Evolutionary conservation across 371 early-diverging fungal genomes (phyloP).

Genomic region (Circinella minor): DNA sequence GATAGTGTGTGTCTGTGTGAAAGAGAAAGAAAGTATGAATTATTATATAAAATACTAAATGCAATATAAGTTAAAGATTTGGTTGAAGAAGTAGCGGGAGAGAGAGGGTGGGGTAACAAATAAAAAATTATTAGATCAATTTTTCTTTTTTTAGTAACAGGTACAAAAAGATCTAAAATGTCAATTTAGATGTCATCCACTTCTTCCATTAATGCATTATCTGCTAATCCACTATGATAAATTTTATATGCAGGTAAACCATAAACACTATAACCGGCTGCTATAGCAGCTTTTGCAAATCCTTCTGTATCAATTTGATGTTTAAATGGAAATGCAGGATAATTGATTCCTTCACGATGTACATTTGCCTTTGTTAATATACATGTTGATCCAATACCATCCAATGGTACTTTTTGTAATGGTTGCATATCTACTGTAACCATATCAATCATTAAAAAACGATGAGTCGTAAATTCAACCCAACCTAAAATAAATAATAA

Average conservation of each 20-base stretch:
- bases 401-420: conserved; percentile 49
- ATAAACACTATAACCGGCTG: conserved; percentile 60
- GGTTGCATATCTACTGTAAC: conserved; percentile 17
- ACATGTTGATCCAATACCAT: conserved; percentile 72
- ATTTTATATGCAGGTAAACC: conserved; percentile 60
- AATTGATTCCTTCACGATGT: conserved; percentile 67
- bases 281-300: conserved; percentile 69
- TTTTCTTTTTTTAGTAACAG: neutral
- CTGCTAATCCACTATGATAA: conserved; percentile 26
- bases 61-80: too few relatives aligned
- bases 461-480: conserved; percentile 38
- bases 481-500: conserved; percentile 7
- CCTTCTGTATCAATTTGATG: conserved; percentile 77
- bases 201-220: conserved; percentile 14
- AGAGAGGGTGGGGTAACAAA: too few relatives aligned
- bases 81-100: too few relatives aligned
- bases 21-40: too few relatives aligned
- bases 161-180: too few relatives aligned
- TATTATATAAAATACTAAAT: too few relatives aligned
- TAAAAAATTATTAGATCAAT: neutral
- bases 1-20: too few relatives aligned
- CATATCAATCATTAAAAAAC: conserved; percentile 52
- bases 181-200: neutral
- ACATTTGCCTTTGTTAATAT: conserved; percentile 66
- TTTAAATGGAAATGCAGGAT: conserved; percentile 62